Evolutionary conservation across 2,329 filamentous ascomycete genomes (phyloP).

Genomic region (Pseudogymnoascus destructans): DNA sequence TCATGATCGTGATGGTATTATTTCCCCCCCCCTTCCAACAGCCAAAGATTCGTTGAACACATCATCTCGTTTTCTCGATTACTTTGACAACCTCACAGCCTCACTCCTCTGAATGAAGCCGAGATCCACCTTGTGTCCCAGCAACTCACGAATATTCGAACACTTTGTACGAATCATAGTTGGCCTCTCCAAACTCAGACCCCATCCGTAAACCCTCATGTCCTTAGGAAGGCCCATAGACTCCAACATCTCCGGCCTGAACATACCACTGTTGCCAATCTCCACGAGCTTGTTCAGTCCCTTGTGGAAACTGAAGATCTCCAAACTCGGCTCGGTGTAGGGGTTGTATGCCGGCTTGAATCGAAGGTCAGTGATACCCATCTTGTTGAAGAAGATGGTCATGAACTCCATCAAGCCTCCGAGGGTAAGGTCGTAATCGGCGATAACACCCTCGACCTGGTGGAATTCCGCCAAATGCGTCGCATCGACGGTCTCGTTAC

Average conservation of each 20-base stretch:
- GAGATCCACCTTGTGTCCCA: constrained; percentile 92
- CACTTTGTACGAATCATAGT: constrained; percentile 73
- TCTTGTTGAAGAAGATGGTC: constrained; percentile 90
- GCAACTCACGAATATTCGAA: constrained; percentile 79
- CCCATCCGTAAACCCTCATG: constrained; percentile 89
- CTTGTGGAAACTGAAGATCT: constrained; percentile 92
- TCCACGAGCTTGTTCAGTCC: constrained; percentile 86
- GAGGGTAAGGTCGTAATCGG: constrained; percentile 84
- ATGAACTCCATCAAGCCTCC: constrained; percentile 91
- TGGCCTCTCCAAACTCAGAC: constrained; percentile 78
- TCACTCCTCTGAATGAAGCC: constrained; percentile 85
- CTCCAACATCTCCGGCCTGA: constrained; percentile 93
- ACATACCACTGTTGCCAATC: constrained; percentile 98
- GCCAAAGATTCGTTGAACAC: constrained; percentile 8
- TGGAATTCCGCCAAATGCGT: constrained; percentile 98
- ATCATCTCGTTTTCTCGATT: constrained; percentile 42
- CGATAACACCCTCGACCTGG: constrained; percentile 96
- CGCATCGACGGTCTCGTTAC: constrained; percentile 92
- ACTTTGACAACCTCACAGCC: constrained; percentile 55
- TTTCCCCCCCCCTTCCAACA: not conserved
- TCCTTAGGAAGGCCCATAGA: constrained; percentile 87
- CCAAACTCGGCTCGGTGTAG: constrained; percentile 93
- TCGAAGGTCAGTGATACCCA: constrained; percentile 74
- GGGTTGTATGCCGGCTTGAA: constrained; percentile 98
- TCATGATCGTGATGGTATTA: constrained; percentile 7